Conservation (phyloP, 176 grass and related monocot genomes). For the Coix lacrymajobi region DNA sequence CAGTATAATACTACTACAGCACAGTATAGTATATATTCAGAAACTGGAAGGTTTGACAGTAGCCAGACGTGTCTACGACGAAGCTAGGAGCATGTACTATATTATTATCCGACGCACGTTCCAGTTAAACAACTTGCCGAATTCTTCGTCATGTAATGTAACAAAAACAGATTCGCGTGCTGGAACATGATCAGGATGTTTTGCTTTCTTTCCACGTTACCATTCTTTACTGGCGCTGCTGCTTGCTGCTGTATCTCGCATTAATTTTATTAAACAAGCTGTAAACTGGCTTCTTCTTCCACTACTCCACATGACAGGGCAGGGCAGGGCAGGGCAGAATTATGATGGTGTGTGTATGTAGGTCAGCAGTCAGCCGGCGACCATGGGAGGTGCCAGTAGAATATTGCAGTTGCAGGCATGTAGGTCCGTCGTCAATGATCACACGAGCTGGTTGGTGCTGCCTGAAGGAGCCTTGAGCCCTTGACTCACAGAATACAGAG, state of each 20-base stretch:
- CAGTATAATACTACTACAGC: too few species aligned
- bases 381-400: background rate
- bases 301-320: background rate
- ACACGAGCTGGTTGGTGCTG: background rate
- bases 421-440: conserved; percentile 15
- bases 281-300: background rate
- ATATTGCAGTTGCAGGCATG: conserved; percentile 22
- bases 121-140: background rate
- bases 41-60: background rate
- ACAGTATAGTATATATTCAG: background rate
- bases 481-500: background rate
- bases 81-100: background rate
- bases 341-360: background rate
- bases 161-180: background rate
- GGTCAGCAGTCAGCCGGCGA: conserved; percentile 25
- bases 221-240: background rate
- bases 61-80: background rate
- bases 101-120: background rate
- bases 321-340: background rate
- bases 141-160: background rate
- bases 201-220: conserved; percentile 14
- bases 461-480: background rate
- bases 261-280: background rate
- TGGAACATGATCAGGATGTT: conserved; percentile 12
- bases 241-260: background rate